A percentile compares a stretch with the other conserved stretches of the same genome.
These are phyloP conservation scores for Zelonia costaricensis DNA, from an alignment of 208 protist species.

Conservation along the genomic window DNA sequence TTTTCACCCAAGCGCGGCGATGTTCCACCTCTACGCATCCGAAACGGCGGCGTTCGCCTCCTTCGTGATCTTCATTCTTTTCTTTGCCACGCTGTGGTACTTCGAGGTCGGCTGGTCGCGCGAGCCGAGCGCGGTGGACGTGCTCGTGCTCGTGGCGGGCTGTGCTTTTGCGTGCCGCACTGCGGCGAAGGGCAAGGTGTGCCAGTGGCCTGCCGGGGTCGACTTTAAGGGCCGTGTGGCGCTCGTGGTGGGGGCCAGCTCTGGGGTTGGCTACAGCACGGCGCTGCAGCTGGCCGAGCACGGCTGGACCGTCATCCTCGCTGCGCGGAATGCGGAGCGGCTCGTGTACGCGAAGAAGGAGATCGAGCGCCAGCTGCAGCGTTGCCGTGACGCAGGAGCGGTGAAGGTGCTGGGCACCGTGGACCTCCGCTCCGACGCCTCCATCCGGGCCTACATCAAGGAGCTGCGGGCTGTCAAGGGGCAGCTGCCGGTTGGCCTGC, in stretches of 20 bases:
- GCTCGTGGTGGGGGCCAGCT: conserved; percentile 78
- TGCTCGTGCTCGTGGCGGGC: conserved; percentile 40
- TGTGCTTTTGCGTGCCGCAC: conserved; percentile 48
- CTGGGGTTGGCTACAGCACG: conserved; percentile 75
- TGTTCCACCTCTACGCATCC: conserved; percentile 70
- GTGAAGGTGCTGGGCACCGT: conserved; percentile 70
- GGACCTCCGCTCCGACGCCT: conserved; percentile 64
- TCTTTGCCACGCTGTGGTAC: conserved; percentile 16
- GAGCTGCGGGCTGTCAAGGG: conserved; percentile 34
- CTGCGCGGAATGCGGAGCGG: conserved; percentile 51
- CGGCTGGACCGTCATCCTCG: conserved; percentile 80
- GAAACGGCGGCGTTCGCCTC: conserved; percentile 44
- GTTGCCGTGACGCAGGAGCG: conserved; percentile 13
- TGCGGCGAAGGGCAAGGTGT: conserved; percentile 44
- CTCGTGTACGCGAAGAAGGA: conserved; percentile 52
- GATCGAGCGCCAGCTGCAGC: conserved; percentile 35
- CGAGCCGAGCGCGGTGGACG: conserved; percentile 10
- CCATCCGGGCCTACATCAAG: conserved; percentile 66
- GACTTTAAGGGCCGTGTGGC: conserved; percentile 69
- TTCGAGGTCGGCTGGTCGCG: conserved; percentile 21
- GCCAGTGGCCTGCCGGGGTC: conserved; percentile 58
- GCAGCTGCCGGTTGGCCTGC: conserved; percentile 51
- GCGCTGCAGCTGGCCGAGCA: conserved; percentile 68
- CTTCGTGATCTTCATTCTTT: conserved; percentile 16
- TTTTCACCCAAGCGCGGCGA: too few relatives aligned